A percentile compares a stretch with the other conserved stretches of the same genome.
These are phyloP conservation scores for Porphyridium purpureum DNA, from an alignment of 23 red algal species.

Conservation along the genomic window DNA sequence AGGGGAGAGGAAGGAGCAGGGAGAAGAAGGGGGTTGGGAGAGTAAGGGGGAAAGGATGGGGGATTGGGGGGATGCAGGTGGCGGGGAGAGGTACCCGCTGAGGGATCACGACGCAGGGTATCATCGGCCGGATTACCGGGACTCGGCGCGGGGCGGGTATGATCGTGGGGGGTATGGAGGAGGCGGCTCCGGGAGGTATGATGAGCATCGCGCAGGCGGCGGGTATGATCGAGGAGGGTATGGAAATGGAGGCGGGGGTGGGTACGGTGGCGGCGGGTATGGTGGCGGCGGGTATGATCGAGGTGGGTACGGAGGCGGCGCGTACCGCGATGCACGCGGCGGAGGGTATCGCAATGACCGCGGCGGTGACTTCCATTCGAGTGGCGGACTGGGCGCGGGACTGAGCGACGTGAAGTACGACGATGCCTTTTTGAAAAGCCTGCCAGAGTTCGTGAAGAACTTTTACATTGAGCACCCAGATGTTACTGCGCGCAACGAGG, in stretches of 20 bases:
- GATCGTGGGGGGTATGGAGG: conserved; percentile 9
- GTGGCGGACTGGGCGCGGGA: conserved; percentile 18
- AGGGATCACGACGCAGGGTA: no score
- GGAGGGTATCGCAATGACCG: neutral
- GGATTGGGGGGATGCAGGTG: no score
- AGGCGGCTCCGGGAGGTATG: conserved; percentile 9
- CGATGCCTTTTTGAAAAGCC: conserved; percentile 12
- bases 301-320: conserved; percentile 7
- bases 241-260: conserved; percentile 5
- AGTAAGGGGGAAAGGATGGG: no score
- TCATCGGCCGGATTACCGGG: no score
- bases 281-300: conserved; percentile 14
- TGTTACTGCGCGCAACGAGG: conserved; percentile 27
- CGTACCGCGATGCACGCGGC: conserved; percentile 4
- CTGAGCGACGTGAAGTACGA: conserved; percentile 20
- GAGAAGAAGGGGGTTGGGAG: no score
- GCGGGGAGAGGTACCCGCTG: no score
- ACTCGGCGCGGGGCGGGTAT: no score
- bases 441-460: conserved; percentile 78
- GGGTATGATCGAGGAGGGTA: conserved; percentile 11
- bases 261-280: conserved; percentile 8
- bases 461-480: conserved; percentile 96
- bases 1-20: no score
- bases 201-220: no score
- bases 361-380: neutral